A percentile compares a stretch with the other conserved stretches of the same genome.
Conservation (phyloP, 2,329 filamentous ascomycete species). For the Trichoderma pleuroti region DNA sequence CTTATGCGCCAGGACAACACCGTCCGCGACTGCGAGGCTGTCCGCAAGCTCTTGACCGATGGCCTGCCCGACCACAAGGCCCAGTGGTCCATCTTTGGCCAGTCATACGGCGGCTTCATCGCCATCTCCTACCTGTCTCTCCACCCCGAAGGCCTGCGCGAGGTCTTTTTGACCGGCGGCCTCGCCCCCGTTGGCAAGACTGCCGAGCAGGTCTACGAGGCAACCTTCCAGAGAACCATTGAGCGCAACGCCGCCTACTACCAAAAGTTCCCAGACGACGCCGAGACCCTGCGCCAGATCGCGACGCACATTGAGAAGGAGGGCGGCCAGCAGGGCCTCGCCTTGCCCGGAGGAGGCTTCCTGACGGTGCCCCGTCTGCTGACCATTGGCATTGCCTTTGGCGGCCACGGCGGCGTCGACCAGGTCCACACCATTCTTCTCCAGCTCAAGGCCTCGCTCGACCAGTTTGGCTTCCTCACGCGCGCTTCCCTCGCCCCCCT, state of each 20-base stretch:
- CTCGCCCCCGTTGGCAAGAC: conserved; percentile 70
- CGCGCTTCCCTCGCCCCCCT: conserved; percentile 65
- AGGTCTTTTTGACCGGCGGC: conserved; percentile 82
- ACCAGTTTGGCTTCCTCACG: conserved; percentile 71
- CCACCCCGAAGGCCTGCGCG: conserved; percentile 71
- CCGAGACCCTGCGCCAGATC: conserved; percentile 63
- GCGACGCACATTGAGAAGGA: conserved; percentile 60
- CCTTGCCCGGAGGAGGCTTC: conserved; percentile 66
- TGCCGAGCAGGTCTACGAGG: conserved; percentile 71
- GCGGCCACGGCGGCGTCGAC: conserved; percentile 74
- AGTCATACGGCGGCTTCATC: conserved; percentile 91
- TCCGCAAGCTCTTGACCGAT: conserved; percentile 69
- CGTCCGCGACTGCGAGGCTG: conserved; percentile 82
- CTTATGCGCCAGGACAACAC: conserved; percentile 87
- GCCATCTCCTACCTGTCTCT: conserved; percentile 79
- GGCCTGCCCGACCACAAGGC: conserved; percentile 66
- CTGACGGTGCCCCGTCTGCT: conserved; percentile 73
- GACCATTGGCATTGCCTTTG: conserved; percentile 74
- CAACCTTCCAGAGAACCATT: conserved; percentile 65
- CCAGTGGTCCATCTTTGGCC: conserved; percentile 83
- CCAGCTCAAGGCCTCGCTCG: conserved; percentile 67
- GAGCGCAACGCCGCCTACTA: conserved; percentile 79
- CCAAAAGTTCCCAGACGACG: conserved; percentile 78
- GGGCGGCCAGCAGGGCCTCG: conserved; percentile 43
- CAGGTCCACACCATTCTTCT: conserved; percentile 70